Evolutionary conservation across 139 green algal genomes (phyloP).

Genomic region (Asterochloris erici): DNA sequence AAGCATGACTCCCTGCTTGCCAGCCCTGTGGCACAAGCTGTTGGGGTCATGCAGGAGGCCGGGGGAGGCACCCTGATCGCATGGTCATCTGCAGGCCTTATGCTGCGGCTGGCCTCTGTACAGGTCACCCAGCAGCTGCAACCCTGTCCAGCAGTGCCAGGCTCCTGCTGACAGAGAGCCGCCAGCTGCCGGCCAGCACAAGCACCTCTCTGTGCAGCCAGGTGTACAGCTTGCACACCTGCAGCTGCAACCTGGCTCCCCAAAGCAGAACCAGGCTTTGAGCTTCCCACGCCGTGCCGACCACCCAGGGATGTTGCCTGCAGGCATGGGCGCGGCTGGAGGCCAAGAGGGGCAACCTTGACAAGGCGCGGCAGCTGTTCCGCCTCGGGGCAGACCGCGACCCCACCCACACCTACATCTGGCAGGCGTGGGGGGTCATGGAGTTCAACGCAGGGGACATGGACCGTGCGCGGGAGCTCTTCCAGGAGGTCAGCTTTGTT

Average conservation of each 20-base stretch:
- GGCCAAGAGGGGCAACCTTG: constrained; percentile 49
- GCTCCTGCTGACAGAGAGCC: no score
- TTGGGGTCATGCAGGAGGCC: no score
- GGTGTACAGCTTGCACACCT: not conserved
- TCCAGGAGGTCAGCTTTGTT: constrained; percentile 88
- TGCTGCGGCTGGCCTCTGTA: no score
- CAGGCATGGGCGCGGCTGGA: constrained; percentile 72
- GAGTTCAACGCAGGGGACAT: constrained; percentile 70
- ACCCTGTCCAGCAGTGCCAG: no score
- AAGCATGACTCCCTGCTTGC: no score
- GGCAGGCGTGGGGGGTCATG: constrained; percentile 88
- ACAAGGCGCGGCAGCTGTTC: constrained; percentile 65
- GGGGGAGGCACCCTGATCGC: no score
- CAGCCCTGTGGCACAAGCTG: no score
- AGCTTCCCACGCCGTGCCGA: not conserved
- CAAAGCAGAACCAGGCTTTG: not conserved
- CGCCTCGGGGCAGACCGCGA: constrained; percentile 57
- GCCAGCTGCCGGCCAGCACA: no score
- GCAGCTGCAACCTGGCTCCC: not conserved
- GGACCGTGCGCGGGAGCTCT: constrained; percentile 78
- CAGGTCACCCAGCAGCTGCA: no score
- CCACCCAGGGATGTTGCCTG: not conserved
- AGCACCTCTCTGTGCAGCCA: no score
- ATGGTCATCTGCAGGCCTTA: no score
- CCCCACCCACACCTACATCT: constrained; percentile 71